A percentile compares a stretch with the other conserved stretches of the same genome.
Evolutionary conservation across 1,139 yeast species (phyloP).

Genomic region (Pichia terricola): DNA sequence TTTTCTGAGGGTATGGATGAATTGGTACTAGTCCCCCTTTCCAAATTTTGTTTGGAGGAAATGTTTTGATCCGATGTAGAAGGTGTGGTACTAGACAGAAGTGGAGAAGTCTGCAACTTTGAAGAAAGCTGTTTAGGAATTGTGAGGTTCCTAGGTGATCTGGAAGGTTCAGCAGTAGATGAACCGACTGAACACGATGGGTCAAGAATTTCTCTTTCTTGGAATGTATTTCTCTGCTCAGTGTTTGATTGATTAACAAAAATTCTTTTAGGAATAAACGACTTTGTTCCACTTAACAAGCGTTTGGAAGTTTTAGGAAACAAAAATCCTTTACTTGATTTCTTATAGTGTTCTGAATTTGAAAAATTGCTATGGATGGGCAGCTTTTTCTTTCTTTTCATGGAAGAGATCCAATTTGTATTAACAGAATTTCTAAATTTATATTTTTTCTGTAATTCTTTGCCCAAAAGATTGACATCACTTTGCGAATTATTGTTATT

Average conservation of each 20-base stretch:
- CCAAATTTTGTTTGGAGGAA: not conserved
- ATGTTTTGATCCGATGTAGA: not conserved
- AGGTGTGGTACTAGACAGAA: not conserved
- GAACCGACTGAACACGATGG: too few relatives aligned
- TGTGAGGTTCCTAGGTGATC: too few relatives aligned
- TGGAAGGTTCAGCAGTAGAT: too few relatives aligned
- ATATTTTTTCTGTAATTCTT: not conserved
- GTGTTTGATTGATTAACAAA: conserved; percentile 2
- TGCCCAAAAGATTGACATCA: too few relatives aligned
- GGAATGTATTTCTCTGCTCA: conserved; percentile 4
- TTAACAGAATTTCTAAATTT: not conserved
- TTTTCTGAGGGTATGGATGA: conserved; percentile 13
- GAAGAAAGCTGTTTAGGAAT: too few relatives aligned
- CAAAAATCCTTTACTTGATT: not conserved
- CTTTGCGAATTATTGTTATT: too few relatives aligned
- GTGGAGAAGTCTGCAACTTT: too few relatives aligned
- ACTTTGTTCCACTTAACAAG: conserved; percentile 6
- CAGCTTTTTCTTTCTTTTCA: not conserved
- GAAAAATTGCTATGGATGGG: not conserved
- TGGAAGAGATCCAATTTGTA: not conserved
- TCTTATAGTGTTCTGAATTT: not conserved
- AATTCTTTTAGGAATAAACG: conserved; percentile 13
- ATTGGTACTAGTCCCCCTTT: conserved; percentile 5
- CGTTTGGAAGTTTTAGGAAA: conserved; percentile 3
- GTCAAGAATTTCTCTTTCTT: not conserved